Conservation (phyloP, 148 eudicot genomes). For the Diospyros kaki region DNA sequence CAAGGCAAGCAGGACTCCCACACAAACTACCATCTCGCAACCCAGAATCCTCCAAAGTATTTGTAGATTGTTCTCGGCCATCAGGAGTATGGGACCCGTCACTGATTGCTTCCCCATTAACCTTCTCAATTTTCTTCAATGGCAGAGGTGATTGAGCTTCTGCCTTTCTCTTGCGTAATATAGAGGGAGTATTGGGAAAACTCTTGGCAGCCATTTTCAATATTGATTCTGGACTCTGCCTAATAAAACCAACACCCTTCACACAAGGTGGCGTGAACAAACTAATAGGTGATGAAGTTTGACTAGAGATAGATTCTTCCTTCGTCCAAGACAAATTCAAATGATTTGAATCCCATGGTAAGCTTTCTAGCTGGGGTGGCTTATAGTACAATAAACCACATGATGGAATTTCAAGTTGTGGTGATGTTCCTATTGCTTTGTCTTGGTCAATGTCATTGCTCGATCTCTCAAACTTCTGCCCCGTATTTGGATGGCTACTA, state of each 20-base stretch:
- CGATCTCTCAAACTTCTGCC: slow-evolving; percentile 25
- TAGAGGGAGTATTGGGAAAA: slow-evolving; percentile 83
- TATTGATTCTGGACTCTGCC: slow-evolving; percentile 69
- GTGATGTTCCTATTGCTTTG: slow-evolving; percentile 29
- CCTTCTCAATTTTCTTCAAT: slow-evolving; percentile 26
- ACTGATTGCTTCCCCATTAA: slow-evolving; percentile 28
- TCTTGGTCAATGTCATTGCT: slow-evolving; percentile 28
- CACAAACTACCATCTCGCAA: slow-evolving; percentile 23
- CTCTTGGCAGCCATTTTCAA: slow-evolving; percentile 77
- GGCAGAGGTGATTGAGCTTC: slow-evolving; percentile 26
- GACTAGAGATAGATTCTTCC: slow-evolving; percentile 32
- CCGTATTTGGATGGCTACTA: slow-evolving; percentile 15
- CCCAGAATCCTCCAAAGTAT: slow-evolving; percentile 30
- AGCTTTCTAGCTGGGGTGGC: slow-evolving; percentile 46
- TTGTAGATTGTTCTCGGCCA: slow-evolving; percentile 19
- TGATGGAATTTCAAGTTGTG: slow-evolving; percentile 27
- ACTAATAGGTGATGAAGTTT: slow-evolving; percentile 31
- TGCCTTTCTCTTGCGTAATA: slow-evolving; percentile 69
- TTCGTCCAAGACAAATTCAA: slow-evolving; percentile 21
- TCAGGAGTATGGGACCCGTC: slow-evolving; percentile 19
- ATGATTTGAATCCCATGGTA: slow-evolving; percentile 33
- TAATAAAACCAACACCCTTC: slow-evolving; percentile 36
- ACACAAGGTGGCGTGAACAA: slow-evolving; percentile 75
- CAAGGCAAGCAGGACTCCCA: slow-evolving; percentile 32
- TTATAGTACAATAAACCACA: slow-evolving; percentile 56